Evolutionary conservation across 2,329 filamentous ascomycete genomes (phyloP), one percentile per base, ranked within the genome.

Genomic region (Botrytis squamosa): DNA sequence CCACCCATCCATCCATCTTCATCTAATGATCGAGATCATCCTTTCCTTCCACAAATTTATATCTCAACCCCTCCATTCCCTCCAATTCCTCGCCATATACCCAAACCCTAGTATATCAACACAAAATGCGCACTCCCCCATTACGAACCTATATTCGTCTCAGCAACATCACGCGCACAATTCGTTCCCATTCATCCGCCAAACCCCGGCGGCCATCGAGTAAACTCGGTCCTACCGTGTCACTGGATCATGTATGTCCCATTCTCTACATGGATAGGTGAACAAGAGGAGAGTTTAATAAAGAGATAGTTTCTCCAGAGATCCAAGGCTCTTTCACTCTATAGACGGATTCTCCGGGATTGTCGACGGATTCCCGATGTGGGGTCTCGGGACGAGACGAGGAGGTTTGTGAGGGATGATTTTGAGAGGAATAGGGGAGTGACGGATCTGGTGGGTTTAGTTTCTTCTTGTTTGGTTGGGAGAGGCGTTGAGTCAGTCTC

Each of bases 371-470:
- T 91, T 73, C 72, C 77, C 25, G 88, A 91, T 77, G 79, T 83
- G 12, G 81, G 78, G 4, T 88, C 87, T 8, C 86, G 85, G 68
- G 81, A 82, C n/a, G 89, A 91, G 80, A 89, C 88, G 10, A 83
- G 86, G 73, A 83, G 82, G 71, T 90, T 86, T 80, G 89, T 86
- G 52, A 85, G 88, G 33, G 85, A 86, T 74, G 89, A 91, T 79
- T 90, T 91, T 79, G 87, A 90, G 80, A 85, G 88, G 73, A 86
- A 90, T 77, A 85, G 85, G 38, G 76, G 82, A 71, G 87, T 90
- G 65, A 86, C 85, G 1, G 89, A 91, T 78, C 77, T 88, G 71
- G 88, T 90, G 81, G 64, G 86, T 83, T 55, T n/a, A 22, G 6
- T 20, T 52, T 70, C 62, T 14, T 60, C 44, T 38, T 38, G 9